Base-by-base conservation (phyloP, 1,284 basidiomycete species). In the Bothia castanella region DNA sequence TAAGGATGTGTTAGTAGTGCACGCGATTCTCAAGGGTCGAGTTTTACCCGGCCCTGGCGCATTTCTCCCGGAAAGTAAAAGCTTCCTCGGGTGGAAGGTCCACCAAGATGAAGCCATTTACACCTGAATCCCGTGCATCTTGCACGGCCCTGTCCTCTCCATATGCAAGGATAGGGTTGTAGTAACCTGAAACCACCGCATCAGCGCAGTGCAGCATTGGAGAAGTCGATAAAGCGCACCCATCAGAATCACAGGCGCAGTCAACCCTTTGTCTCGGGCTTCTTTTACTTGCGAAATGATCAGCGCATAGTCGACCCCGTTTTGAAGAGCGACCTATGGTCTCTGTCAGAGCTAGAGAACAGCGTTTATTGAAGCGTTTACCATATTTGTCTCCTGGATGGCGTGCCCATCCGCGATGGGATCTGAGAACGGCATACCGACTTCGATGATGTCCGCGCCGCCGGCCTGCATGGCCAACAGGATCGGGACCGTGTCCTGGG, bases 41-140 rank as follows among this genome's bases (percentile, higher is more conserved):
- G 4, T 9, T 9, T 25, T 9, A 25, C 25, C 9, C 9, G 25
- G 25, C 25, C 4, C 9, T 9, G 4, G 25, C 25, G 69, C 97
- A 99, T 64, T 93, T 91, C 59, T 85, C 80, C 42, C 95, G 80
- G 78, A 99, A 99, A 32, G 80, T 74, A 58, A 92, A 73, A 17
- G 96, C 96, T 72, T 99, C 97, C 73, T 98, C 95, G 6, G 97
- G 96, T 19, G 97, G 97, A 20, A 99, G 81, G 70, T 99, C 97
- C 39, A 98, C 94, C 69, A 99, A 83, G 63, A 99, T 96, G 69
- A 95, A 99, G 7, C 96, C 97, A 69, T 97, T 98, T 1, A 92
- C 97, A 29, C 96, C 96, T 21, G 92, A 91, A 47, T 85, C 83
- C 46, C 73, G 79, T 5, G 94, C 95, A 66, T 97, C 94, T 47